Evolutionary conservation across 1,139 yeast genomes (phyloP).

Genomic region (Fermentozyma sake): DNA sequence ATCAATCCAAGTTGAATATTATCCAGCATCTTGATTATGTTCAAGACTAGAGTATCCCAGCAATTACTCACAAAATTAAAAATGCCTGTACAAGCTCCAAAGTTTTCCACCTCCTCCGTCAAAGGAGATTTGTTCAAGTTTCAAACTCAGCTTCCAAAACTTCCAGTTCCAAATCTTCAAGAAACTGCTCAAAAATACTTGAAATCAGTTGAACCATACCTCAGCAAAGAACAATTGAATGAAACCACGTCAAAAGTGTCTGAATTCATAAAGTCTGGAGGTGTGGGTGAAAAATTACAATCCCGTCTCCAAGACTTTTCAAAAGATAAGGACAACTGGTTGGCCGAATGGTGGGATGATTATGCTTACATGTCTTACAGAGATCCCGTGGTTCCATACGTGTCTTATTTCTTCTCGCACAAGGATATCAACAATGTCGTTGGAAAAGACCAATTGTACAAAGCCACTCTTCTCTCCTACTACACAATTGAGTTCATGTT

Average conservation of each 20-base stretch:
- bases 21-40: slow-evolving; percentile 5
- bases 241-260: slow-evolving; percentile 58
- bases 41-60: slow-evolving; percentile 5
- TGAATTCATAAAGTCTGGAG: slow-evolving; percentile 59
- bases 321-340: slow-evolving; percentile 74
- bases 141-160: slow-evolving; percentile 72
- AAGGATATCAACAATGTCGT: slow-evolving; percentile 55
- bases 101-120: slow-evolving; percentile 27
- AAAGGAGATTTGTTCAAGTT: slow-evolving; percentile 70
- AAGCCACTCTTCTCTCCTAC: slow-evolving; percentile 61
- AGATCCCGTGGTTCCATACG: slow-evolving; percentile 92
- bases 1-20: too few relatives aligned
- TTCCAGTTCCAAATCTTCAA: slow-evolving; percentile 83
- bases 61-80: slow-evolving; percentile 3
- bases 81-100: slow-evolving; percentile 10
- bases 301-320: slow-evolving; percentile 58
- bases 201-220: slow-evolving; percentile 65
- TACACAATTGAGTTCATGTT: slow-evolving; percentile 55
- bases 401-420: slow-evolving; percentile 86
- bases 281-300: slow-evolving; percentile 69
- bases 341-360: slow-evolving; percentile 90
- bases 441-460: slow-evolving; percentile 67
- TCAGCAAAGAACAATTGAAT: slow-evolving; percentile 49
- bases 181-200: slow-evolving; percentile 71
- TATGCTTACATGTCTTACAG: slow-evolving; percentile 88